A percentile compares a stretch with the other conserved stretches of the same genome.
Evolutionary conservation across 768 basidiomycete species (phyloP).

Genomic region (Gelatoporia subvermispora): DNA sequence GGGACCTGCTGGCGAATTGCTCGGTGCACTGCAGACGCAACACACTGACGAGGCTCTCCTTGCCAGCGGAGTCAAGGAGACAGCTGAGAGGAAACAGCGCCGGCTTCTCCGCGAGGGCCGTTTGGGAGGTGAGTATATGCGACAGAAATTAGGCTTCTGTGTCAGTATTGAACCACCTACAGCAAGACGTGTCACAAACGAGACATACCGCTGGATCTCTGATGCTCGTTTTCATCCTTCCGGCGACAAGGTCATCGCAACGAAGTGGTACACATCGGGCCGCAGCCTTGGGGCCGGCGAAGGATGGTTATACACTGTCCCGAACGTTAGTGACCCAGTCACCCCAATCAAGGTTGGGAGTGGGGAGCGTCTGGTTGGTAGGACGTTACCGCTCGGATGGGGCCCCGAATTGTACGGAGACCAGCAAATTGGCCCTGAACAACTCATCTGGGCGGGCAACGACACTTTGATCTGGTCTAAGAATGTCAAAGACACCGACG

Average conservation of each 20-base stretch:
- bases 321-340: slow-evolving; percentile 14
- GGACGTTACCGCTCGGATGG: slow-evolving; percentile 60
- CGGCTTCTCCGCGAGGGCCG: slow-evolving; percentile 59
- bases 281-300: slow-evolving; percentile 69
- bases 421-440: slow-evolving; percentile 73
- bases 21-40: slow-evolving; percentile 31
- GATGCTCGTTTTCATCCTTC: slow-evolving; percentile 71
- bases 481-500: slow-evolving; percentile 49
- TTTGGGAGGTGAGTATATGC: slow-evolving; percentile 30
- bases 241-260: slow-evolving; percentile 58
- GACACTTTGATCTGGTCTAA: slow-evolving; percentile 62
- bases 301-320: slow-evolving; percentile 63
- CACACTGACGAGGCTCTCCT: slow-evolving; percentile 43
- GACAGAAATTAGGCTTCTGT: neutral
- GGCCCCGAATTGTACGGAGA: slow-evolving; percentile 51
- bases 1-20: slow-evolving; percentile 26
- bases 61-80: slow-evolving; percentile 47
- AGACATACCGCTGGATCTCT: slow-evolving; percentile 67
- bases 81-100: slow-evolving; percentile 37
- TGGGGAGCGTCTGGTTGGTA: slow-evolving; percentile 52
- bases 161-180: neutral
- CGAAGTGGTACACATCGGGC: slow-evolving; percentile 68
- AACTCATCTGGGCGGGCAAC: slow-evolving; percentile 55
- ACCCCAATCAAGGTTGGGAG: slow-evolving; percentile 31
- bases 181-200: slow-evolving; percentile 59